Conservation (phyloP, 257 asterid species). For the Avicennia marina region DNA sequence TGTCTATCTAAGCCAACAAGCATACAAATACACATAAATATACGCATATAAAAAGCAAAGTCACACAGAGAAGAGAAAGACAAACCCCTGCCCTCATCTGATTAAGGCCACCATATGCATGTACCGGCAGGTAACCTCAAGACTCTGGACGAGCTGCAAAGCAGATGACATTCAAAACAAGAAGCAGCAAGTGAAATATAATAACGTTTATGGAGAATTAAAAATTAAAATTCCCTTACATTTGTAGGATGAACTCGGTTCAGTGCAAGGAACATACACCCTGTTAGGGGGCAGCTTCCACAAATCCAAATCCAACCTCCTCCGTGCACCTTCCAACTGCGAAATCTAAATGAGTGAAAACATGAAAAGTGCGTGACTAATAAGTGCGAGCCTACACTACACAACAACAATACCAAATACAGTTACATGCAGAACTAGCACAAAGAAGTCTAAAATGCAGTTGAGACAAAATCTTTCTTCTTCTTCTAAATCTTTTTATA, state of each 20-base stretch:
- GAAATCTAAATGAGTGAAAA: constrained; percentile 84
- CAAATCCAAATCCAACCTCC: constrained; percentile 38
- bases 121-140: constrained; percentile 79
- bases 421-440: constrained; percentile 13
- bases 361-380: constrained; percentile 50
- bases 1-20: constrained; percentile 1
- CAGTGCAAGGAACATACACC: constrained; percentile 70
- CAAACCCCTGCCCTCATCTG: constrained; percentile 97
- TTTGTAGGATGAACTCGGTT: constrained; percentile 53
- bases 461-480: not conserved
- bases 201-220: not conserved
- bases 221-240: constrained; percentile 37
- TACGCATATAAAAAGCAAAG: not conserved
- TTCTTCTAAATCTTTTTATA: not conserved
- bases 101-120: constrained; percentile 96
- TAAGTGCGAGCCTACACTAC: constrained; percentile 15
- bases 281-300: constrained; percentile 79
- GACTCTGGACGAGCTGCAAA: constrained; percentile 70
- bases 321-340: constrained; percentile 63
- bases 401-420: constrained; percentile 15
- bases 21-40: not conserved
- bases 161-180: constrained; percentile 5
- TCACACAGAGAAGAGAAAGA: constrained; percentile 19
- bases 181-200: constrained; percentile 6
- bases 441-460: constrained; percentile 9